phyloP scores from a whole-genome alignment of 148 eudicot genomes.

The Silene uniflora region DNA sequence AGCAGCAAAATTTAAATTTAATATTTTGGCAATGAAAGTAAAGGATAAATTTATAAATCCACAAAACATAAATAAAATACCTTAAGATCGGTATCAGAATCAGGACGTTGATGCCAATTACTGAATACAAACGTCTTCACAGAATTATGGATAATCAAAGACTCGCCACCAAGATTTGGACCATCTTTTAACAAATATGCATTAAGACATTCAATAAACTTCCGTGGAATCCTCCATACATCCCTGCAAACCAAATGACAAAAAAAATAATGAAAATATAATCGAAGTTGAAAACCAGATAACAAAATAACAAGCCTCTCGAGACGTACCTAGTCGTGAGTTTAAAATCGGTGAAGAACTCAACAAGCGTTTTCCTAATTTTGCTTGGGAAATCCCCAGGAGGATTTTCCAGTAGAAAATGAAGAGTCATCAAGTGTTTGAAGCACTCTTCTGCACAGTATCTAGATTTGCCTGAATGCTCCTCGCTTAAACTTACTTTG shows the following conservation, averaged over 20 bases:
- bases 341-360: conserved; percentile 56
- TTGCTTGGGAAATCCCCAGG: conserved; percentile 85
- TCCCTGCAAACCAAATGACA: conserved; percentile 44
- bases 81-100: conserved; percentile 69
- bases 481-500: conserved; percentile 49
- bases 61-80: conserved; percentile 25
- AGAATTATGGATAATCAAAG: conserved; percentile 76
- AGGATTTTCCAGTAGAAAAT: conserved; percentile 85
- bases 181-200: conserved; percentile 78
- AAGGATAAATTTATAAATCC: conserved; percentile 5
- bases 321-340: conserved; percentile 48
- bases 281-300: not conserved
- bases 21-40: not conserved
- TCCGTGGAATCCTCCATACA: conserved; percentile 75
- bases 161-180: conserved; percentile 71
- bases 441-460: conserved; percentile 64
- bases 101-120: conserved; percentile 47
- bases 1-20: conserved; percentile 11
- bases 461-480: conserved; percentile 36
- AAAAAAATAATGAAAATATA: not conserved
- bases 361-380: conserved; percentile 62
- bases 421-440: conserved; percentile 64
- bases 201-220: conserved; percentile 79
- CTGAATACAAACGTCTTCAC: conserved; percentile 63
- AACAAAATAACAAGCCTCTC: conserved; percentile 2